Evolutionary conservation across 23 red algal genomes (phyloP).

Genomic region (Gracilaria vermiculophylla): DNA sequence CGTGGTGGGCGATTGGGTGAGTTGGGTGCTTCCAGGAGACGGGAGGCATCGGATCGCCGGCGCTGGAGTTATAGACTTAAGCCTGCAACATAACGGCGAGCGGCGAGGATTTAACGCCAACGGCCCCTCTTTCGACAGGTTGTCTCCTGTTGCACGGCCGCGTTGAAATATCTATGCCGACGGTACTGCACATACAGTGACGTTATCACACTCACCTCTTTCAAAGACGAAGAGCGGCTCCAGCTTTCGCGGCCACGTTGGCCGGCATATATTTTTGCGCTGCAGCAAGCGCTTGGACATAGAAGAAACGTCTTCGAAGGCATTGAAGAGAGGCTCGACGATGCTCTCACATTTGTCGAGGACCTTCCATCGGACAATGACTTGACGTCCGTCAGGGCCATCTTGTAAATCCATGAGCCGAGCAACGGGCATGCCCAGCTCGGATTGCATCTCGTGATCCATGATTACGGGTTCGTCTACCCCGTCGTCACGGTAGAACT

Average conservation of each 20-base stretch:
- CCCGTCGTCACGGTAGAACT: slow-evolving; percentile 15
- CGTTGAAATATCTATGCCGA: no score
- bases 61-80: no score
- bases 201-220: background rate
- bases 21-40: no score
- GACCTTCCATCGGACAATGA: background rate
- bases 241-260: background rate
- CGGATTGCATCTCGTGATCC: background rate
- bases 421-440: background rate
- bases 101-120: no score
- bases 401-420: background rate
- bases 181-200: background rate
- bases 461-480: background rate
- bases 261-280: background rate
- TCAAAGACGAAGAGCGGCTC: background rate
- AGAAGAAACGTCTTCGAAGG: background rate
- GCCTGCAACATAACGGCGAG: no score
- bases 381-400: background rate
- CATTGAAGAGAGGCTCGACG: background rate
- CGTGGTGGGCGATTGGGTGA: no score
- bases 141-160: no score
- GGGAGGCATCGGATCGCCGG: no score
- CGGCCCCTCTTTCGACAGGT: no score
- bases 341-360: background rate
- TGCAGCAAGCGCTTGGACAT: background rate